Base-by-base conservation (phyloP, 2,329 filamentous ascomycete genomes). In the Botrytis deweyae region DNA sequence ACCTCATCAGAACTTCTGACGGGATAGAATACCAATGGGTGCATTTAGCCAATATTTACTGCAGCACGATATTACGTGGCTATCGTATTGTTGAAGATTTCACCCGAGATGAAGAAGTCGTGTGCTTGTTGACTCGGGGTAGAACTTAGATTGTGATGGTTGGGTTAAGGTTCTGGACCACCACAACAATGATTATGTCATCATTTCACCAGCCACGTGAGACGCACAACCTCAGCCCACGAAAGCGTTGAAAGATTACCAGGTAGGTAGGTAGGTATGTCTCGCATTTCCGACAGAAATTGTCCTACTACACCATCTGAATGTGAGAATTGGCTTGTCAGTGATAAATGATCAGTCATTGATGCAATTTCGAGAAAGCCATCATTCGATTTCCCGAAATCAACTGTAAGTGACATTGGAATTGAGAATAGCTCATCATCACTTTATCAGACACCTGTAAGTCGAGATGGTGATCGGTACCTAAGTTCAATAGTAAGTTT, bases 101-200 rank as follows among this genome's bases (percentile, higher is more conserved):
- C 20, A 20, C 36, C 36, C 44, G 46, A 33, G 36, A 29, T 58
- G 49, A 29, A 42, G 49, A 68, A 55, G 49, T 58, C 18, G 49
- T 68, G 66, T 58, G 66, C 16, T 42, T 68, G 3, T 33, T 29
- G 10, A 68, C 66, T 68, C 66, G 66, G 66, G 66, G 66, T 68
- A 58, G 52, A 29, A 55, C n/a, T 55, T 58, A 58, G 9, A 14
- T n/a, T 67, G 64, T 52, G 25, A 14, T 29, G 33, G 46, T 67
- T 40, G 46, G 52, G 65, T 67, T 52, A 22, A 68, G n/a, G 49
- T 58, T 68, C 66, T 42, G 49, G 49, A 58, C 46, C 64, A 55
- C 46, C 63, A 38, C 25, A 40, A 52, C 33, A 52, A 18, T 20
- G 22, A 67, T 67, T 67, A 67, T 55, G 46, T 67, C 36, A 67